Evolutionary conservation across 2,329 filamentous ascomycete genomes (phyloP).

Genomic region (Hymenoscyphus salicellus): DNA sequence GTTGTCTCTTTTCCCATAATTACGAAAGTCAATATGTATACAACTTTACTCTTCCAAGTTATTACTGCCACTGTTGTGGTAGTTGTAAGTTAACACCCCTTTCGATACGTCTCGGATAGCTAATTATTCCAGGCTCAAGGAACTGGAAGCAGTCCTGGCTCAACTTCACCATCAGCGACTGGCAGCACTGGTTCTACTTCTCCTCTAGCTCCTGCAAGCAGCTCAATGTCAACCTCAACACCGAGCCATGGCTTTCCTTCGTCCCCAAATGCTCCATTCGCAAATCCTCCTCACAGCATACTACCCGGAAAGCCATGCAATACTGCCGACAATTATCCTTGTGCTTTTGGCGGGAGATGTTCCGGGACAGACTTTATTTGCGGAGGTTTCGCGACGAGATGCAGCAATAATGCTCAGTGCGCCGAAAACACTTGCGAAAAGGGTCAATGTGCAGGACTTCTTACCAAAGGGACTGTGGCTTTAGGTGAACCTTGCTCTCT

Average conservation of each 20-base stretch:
- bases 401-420: constrained; percentile 8
- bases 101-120: background rate
- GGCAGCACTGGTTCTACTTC: background rate
- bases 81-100: background rate
- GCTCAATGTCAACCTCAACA: too few relatives aligned
- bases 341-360: background rate
- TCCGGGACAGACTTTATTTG: background rate
- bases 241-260: too few relatives aligned
- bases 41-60: background rate
- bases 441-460: constrained; percentile 2
- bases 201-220: too few relatives aligned
- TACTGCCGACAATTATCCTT: background rate
- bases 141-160: too few relatives aligned
- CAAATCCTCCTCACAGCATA: background rate
- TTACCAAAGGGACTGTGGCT: constrained; percentile 7
- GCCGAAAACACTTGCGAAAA: constrained; percentile 7
- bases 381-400: constrained; percentile 1
- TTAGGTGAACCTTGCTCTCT: constrained; percentile 14
- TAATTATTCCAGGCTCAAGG: background rate
- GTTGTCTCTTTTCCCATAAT: background rate
- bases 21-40: background rate
- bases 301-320: background rate
- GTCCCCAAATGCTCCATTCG: too few relatives aligned
- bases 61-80: background rate
- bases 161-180: background rate